These are phyloP conservation scores for Camelina neglecta DNA, from an alignment of 345 rosid species.

Conservation along the genomic window DNA sequence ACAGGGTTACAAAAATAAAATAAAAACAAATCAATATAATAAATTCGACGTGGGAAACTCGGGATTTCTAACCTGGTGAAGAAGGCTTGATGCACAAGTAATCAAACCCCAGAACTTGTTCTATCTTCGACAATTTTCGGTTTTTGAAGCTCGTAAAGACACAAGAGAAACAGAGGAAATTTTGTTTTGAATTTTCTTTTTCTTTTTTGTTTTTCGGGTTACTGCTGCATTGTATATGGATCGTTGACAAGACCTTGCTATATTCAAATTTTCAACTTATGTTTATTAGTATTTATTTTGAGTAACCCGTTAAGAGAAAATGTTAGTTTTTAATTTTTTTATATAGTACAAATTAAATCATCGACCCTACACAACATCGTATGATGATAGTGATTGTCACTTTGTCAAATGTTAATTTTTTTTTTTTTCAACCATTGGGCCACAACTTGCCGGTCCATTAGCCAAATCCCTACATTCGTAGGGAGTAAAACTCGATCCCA, in stretches of 20 bases:
- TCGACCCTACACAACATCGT: slow-evolving; percentile 29
- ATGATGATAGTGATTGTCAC: slow-evolving; percentile 25
- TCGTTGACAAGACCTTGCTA: slow-evolving; percentile 25
- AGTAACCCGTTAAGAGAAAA: slow-evolving; percentile 16
- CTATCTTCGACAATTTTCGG: not conserved
- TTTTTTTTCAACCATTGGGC: no score
- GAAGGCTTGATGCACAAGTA: slow-evolving; percentile 11
- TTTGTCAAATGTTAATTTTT: no score
- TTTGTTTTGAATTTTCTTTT: not conserved
- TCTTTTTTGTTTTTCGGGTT: not conserved
- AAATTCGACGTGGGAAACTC: not conserved
- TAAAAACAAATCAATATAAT: not conserved
- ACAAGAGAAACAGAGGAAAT: not conserved
- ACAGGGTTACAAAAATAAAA: not conserved
- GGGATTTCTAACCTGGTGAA: slow-evolving; percentile 31
- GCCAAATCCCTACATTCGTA: no score
- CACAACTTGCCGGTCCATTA: no score
- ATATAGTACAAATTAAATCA: not conserved
- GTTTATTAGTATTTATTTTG: slow-evolving; percentile 3
- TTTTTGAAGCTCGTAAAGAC: slow-evolving; percentile 4
- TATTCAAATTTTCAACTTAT: slow-evolving; percentile 19
- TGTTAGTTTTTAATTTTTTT: not conserved
- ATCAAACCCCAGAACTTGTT: not conserved
- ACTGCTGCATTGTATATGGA: slow-evolving; percentile 6
- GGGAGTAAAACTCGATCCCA: no score